Evolutionary conservation across 805 yeast species (phyloP), one percentile per base, ranked within the genome.

Genomic region (Jamesozyma hellenica): DNA sequence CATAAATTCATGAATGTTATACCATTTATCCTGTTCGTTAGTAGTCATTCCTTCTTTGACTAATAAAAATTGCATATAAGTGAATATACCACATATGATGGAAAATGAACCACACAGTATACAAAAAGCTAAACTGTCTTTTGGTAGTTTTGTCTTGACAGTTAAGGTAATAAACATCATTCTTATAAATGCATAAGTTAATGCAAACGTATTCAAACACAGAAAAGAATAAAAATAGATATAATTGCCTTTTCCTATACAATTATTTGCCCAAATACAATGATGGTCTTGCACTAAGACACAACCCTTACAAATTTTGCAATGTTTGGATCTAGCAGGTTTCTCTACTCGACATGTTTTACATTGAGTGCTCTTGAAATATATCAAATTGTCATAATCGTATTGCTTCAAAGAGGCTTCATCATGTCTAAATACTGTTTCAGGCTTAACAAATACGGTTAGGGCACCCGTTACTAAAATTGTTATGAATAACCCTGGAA

Each of bases 241-340:
- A 55, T 71, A 77, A 53, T 84, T 84, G 34, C 71, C 67, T 45
- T 66, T 64, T 0, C 94, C 94, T 33, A 84, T 71, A 55, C 94
- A 85, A 50, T 77, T 82, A 52, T 82, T 79, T 35, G 83, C 57
- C 76, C 83, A 77, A 28, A 73, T 54, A 50, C 90, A 81, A 56
- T 81, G 88, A 54, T 81, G 90, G 50, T 85, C 95, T 49, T 75
- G 80, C 35, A 71, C 50, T 10, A 72, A 56, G 5, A 82, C 66
- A 54, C 95, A 85, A 2, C 60, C 55, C 39, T 72, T 72, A 57
- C 94, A 85, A 5, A 70, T 66, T 5, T 73, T 66, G 51, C 95
- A 85, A 61, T 85, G 95, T 43, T 79, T 77, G 0, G 92, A 68
- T 30, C 94, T 61, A 0, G 87, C 81, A 0, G 82, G 79, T 47